These are phyloP conservation scores for Wickerhamomyces pijperi DNA, from an alignment of 805 yeast species.

Conservation along the genomic window DNA sequence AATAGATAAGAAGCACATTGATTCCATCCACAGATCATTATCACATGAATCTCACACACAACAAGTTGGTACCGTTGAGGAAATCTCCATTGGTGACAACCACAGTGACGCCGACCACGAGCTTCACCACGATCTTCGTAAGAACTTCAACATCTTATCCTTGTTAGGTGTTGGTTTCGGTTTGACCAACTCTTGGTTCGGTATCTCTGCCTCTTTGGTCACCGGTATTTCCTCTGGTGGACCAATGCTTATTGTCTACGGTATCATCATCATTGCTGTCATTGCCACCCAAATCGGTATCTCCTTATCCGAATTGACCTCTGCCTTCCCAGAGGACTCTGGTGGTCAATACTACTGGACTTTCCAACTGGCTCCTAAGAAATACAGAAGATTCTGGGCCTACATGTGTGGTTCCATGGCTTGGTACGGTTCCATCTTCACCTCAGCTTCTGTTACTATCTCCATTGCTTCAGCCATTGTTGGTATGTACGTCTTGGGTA, in stretches of 20 bases:
- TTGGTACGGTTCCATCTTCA: slow-evolving; percentile 51
- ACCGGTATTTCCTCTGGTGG: slow-evolving; percentile 50
- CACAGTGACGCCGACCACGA: slow-evolving; percentile 3
- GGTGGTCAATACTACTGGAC: slow-evolving; percentile 57
- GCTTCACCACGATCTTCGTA: slow-evolving; percentile 9
- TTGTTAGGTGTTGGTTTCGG: slow-evolving; percentile 51
- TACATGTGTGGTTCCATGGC: slow-evolving; percentile 52
- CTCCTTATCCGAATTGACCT: slow-evolving; percentile 41
- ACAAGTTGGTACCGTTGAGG: slow-evolving; percentile 6
- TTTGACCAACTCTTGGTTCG: slow-evolving; percentile 51
- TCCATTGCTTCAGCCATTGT: slow-evolving; percentile 40
- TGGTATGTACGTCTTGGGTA: slow-evolving; percentile 34
- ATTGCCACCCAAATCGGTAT: slow-evolving; percentile 37
- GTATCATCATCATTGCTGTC: slow-evolving; percentile 38
- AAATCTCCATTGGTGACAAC: slow-evolving; percentile 4
- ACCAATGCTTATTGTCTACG: slow-evolving; percentile 45
- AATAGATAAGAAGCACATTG: neutral
- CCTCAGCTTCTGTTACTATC: slow-evolving; percentile 48
- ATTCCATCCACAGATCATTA: neutral
- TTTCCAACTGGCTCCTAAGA: slow-evolving; percentile 37
- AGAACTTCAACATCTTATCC: slow-evolving; percentile 32
- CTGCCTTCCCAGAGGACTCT: slow-evolving; percentile 40
- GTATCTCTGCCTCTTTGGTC: slow-evolving; percentile 43
- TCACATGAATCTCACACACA: neutral
- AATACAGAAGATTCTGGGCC: slow-evolving; percentile 27